Conservation (phyloP, 306 rosid genomes). For the Vachellia collinsii region DNA sequence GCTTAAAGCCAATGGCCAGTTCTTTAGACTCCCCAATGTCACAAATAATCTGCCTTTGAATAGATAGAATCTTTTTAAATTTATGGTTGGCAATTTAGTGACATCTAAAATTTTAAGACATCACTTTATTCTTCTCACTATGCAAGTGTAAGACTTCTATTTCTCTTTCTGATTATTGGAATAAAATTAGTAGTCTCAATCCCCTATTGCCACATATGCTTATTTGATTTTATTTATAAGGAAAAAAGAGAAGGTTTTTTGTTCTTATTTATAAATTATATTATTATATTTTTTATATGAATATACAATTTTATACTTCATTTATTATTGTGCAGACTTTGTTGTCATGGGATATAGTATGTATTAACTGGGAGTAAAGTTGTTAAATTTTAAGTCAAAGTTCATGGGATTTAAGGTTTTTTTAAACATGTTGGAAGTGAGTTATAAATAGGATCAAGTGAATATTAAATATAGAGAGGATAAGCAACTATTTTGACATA, state of each 20-base stretch:
- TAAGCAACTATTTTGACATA: not conserved
- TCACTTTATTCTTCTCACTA: not conserved
- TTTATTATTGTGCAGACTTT: too few relatives aligned
- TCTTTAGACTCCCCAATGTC: constrained; percentile 8
- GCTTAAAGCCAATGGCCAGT: not conserved
- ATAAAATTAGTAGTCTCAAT: not conserved
- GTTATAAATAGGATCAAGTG: too few relatives aligned
- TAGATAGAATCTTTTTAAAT: constrained; percentile 6
- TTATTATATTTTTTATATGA: too few relatives aligned
- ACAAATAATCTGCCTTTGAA: constrained; percentile 24
- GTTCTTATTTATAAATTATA: too few relatives aligned
- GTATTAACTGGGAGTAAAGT: too few relatives aligned
- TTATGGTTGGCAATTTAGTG: not conserved
- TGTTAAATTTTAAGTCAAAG: too few relatives aligned
- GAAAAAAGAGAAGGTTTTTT: too few relatives aligned
- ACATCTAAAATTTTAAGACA: not conserved
- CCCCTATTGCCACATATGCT: not conserved
- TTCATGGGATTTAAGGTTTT: too few relatives aligned
- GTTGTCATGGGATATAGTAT: too few relatives aligned
- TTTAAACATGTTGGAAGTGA: too few relatives aligned
- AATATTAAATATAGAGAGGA: not conserved
- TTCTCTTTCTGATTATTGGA: not conserved
- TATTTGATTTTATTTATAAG: too few relatives aligned
- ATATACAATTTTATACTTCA: too few relatives aligned
- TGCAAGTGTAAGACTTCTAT: constrained; percentile 21